Base-by-base conservation (phyloP, 805 yeast species). In the Pichia occidentalis region DNA sequence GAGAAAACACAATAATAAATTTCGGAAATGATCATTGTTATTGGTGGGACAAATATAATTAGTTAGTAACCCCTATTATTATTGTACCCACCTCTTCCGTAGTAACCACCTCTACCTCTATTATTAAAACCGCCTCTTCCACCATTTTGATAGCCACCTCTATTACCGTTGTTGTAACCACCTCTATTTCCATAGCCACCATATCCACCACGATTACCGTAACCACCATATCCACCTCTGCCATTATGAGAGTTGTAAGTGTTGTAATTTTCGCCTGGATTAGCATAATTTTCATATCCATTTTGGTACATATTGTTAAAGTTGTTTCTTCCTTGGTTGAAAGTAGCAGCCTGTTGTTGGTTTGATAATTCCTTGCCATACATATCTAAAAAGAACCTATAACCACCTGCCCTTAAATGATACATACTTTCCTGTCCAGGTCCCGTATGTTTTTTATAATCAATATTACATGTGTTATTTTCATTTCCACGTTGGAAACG, bases 371-470 rank as follows among this genome's bases (percentile, higher is more conserved):
- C 57, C 44, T 51, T 49, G 34, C 49, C 49, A 48, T 46, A 57
- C 57, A 57, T 56, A 44, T 50, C 52, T 17, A 70, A 50, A 40
- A 70, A 71, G 10, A 69, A 60, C 43, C 68, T 65, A 46, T 66
- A 73, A 4, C 79, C 77, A 34, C 79, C 79, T 25, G 60, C 61
- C 39, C 79, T 61, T 21, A 67, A 59, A 47, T 70, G 69, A 21
- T 40, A 41, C 52, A 64, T 67, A 4, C 67, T 56, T 6, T 61
- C 56, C 10, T 74, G 70, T 20, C 53, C 56, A n/a, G 77, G 77
- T 0, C 80, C 80, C 30, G 69, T 64, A 46, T 72, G 70, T 24
- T 61, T 57, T 37, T 56, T 59, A 53, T 65, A 63, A 27, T 59
- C 63, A 13, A 57, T 54, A 25, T 51, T 53, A 13, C 44, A 33